Evolutionary conservation across 306 rosid species (phyloP), one percentile per base, ranked within the genome.

Genomic region (Quercus parvula): DNA sequence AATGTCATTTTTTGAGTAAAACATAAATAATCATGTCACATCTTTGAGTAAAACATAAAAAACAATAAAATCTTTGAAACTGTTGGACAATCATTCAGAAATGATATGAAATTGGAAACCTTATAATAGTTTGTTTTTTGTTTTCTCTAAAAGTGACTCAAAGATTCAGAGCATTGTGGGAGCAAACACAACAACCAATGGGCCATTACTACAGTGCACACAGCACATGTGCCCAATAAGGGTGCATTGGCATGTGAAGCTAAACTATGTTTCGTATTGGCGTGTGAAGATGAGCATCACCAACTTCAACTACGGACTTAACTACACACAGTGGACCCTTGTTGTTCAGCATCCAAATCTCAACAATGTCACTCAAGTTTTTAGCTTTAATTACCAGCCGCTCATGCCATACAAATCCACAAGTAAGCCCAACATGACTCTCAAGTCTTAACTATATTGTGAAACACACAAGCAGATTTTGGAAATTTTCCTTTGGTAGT

Each of bases 281-380:
- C 84, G 94, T 0, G 98, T 85, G 33, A 94, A 94, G 87, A 83
- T 91, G 55, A 89, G 95, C 24, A 87, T 94, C 73, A 89, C 94
- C 28, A 94, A 94, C 84, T 94, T 94, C 81, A 83, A 91, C 82
- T 94, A 86, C 20, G 58, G 93, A 54, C 25, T 86, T 82, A 94
- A 94, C 80, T 91, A 83, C 82, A 87, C 94, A 0, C 85, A 84
- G 31, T 94, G 98, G 98, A 88, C 93, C 33, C 95, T 94, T 1
- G 97, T 90, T 44, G 90, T 84, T 11, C 95, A 94, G 62, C 98
- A 94, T 58, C 98, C 98, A 30, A 94, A 94, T 83, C 97, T 94
- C 82, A 94, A 81, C 77, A 94, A 94, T 77, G 87, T 94, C 75
- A 90, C 98, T 15, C 95, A 89, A 91, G 98, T 94, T 31, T 94